Base-by-base conservation (phyloP, 371 early-diverging fungal species). In the Rhizopus delemar region DNA sequence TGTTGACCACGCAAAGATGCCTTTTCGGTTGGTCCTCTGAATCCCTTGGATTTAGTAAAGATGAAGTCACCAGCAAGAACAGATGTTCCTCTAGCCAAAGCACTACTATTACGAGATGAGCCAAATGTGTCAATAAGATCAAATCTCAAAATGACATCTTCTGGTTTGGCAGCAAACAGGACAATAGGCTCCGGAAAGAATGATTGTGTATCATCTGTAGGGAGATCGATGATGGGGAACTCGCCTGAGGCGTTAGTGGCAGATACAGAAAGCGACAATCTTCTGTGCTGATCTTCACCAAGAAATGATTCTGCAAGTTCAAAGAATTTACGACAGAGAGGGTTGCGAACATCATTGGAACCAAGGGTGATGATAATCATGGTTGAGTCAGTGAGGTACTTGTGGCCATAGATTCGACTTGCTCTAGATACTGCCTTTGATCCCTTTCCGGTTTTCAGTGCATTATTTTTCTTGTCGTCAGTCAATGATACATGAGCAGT, bases 361-460 rank as follows among this genome's bases (percentile, higher is more conserved):
- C 92, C 90, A 12, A 90, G 59, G 0, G 86, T 88, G 41, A 91
- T 73, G 16, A 87, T 72, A 41, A 91, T 80, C 77, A 89, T 75
- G 32, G 74, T 77, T 41, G 86, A 75, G 22, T 84, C 82, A 8
- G 84, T 81, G 8, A 91, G 69, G 46, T 84, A 88, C 46, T 80
- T 84, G 66, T 88, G 89, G 31, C 90, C 88, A 65, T 86, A 86
- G 0, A 84, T 56, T 0, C 86, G 79, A 22, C 80, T 79, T 12
- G 77, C 75, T 48, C 68, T 59, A 2, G 71, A 59, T 12, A 71
- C 46, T 6, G 63, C 55, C 15, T 71, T 69, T 13, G 66, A 57
- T 15, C 39, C 33, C n/a, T 57, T 57, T n/a, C 35, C 13, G 38
- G 8, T 49, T 56, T 52, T 28, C 22, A 22, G 22, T 22, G 22